Conservation (phyloP, 1,284 basidiomycete species). For the Tetrapyrgos nigripes region DNA sequence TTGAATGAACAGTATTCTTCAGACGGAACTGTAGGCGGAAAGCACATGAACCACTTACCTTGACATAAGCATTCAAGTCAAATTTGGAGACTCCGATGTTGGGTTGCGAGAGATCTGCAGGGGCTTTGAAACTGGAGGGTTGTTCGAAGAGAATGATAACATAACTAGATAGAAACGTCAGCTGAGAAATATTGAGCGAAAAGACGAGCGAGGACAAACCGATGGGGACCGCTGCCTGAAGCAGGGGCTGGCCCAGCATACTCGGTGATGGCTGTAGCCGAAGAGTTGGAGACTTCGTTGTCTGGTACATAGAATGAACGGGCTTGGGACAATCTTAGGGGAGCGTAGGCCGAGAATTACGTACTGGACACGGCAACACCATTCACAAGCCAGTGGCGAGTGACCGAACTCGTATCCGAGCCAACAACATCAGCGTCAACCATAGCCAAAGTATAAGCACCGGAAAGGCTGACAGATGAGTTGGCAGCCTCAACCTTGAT, state of each 20-base stretch:
- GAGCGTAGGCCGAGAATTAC: conserved; percentile 11
- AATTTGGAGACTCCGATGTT: conserved; percentile 58
- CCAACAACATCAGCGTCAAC: conserved; percentile 73
- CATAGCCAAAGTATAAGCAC: conserved; percentile 72
- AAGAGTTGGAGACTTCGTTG: conserved; percentile 51
- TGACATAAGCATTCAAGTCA: conserved; percentile 58
- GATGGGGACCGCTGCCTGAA: conserved; percentile 72
- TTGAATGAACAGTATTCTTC: conserved; percentile 7
- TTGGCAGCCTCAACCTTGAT: conserved; percentile 56
- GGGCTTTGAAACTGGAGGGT: conserved; percentile 65
- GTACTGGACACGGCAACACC: conserved; percentile 56
- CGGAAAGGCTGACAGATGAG: conserved; percentile 46
- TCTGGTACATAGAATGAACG: conserved; percentile 35
- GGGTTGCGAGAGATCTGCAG: conserved; percentile 58
- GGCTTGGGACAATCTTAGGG: background rate
- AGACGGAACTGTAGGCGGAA: background rate
- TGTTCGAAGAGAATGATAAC: conserved; percentile 71
- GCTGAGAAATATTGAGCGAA: background rate
- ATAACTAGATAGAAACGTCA: conserved; percentile 52
- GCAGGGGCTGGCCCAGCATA: conserved; percentile 81
- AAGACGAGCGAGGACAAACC: conserved; percentile 43
- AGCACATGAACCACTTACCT: conserved; percentile 36
- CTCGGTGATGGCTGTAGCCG: conserved; percentile 62
- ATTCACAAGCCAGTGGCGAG: conserved; percentile 85
- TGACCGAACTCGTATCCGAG: conserved; percentile 54